Percentiles rank a stretch among this genome's conserved stretches.
phyloP scores from a whole-genome alignment of 2,329 filamentous ascomycete species.

The Xylaria sp. region DNA sequence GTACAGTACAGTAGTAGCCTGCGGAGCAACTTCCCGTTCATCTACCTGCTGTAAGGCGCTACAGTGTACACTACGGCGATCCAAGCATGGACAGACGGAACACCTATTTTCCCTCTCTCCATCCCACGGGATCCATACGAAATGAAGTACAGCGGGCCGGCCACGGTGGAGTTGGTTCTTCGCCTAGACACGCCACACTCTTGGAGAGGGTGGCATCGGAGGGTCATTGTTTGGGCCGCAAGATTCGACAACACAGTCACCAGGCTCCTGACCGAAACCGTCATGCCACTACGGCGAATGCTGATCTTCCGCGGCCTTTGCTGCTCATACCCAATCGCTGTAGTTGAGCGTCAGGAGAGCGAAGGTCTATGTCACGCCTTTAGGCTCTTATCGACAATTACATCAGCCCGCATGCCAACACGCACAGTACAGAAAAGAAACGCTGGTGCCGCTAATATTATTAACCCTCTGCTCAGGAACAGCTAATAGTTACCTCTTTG shows the following conservation, averaged over 20 bases:
- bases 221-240: conserved; percentile 20
- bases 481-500: neutral
- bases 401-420: conserved; percentile 6
- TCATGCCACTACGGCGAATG: conserved; percentile 7
- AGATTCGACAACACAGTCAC: conserved; percentile 14
- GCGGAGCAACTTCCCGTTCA: conserved; percentile 1
- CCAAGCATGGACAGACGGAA: neutral
- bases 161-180: conserved; percentile 15
- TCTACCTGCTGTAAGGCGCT: neutral
- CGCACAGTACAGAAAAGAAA: conserved; percentile 1
- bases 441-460: conserved; percentile 10
- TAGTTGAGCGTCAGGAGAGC: neutral
- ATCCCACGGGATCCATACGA: conserved; percentile 11
- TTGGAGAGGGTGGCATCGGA: conserved; percentile 26
- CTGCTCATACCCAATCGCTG: neutral
- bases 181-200: conserved; percentile 21
- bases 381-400: neutral
- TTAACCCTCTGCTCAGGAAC: neutral
- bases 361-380: neutral
- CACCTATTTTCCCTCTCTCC: neutral
- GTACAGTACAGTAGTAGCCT: conserved; percentile 3
- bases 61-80: neutral
- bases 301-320: conserved; percentile 6
- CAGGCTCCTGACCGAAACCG: conserved; percentile 26
- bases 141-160: conserved; percentile 20